A percentile compares a stretch with the other conserved stretches of the same genome.
Evolutionary conservation across 768 basidiomycete genomes (phyloP).

Genomic region (Boletus rufocinnamomeus): DNA sequence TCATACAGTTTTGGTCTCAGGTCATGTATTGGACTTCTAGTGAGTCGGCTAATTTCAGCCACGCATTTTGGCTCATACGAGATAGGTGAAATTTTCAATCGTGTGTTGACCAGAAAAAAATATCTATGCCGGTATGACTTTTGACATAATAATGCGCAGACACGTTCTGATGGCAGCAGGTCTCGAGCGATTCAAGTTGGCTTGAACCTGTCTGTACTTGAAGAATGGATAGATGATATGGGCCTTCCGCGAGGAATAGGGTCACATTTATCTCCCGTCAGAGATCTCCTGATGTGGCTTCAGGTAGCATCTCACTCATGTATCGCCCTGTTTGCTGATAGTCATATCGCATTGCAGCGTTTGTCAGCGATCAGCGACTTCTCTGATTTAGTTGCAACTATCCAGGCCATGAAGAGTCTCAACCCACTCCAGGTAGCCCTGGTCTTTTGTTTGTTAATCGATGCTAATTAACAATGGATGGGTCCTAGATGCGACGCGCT

Average conservation of each 20-base stretch:
- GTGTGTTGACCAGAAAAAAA: slow-evolving; percentile 87
- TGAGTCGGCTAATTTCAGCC: slow-evolving; percentile 42
- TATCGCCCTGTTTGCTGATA: slow-evolving; percentile 2
- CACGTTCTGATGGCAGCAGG: slow-evolving; percentile 32
- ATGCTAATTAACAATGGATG: not conserved
- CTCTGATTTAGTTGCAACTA: slow-evolving; percentile 82
- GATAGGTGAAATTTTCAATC: slow-evolving; percentile 82
- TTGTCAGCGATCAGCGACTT: slow-evolving; percentile 88
- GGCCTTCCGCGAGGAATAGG: slow-evolving; percentile 77
- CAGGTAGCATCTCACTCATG: slow-evolving; percentile 50
- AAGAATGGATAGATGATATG: slow-evolving; percentile 89
- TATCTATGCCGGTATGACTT: slow-evolving; percentile 79
- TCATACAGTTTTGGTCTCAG: slow-evolving; percentile 93
- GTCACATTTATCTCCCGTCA: slow-evolving; percentile 80
- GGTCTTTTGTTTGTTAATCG: not conserved
- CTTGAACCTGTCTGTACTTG: slow-evolving; percentile 80
- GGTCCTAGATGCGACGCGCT: slow-evolving; percentile 80
- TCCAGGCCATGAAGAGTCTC: slow-evolving; percentile 81
- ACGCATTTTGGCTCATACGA: slow-evolving; percentile 12
- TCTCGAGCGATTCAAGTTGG: slow-evolving; percentile 88
- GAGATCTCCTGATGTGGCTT: slow-evolving; percentile 83
- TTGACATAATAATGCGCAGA: not conserved
- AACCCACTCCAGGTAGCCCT: slow-evolving; percentile 84
- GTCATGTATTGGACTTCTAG: slow-evolving; percentile 98
- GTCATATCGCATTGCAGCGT: slow-evolving; percentile 47